Evolutionary conservation across 345 rosid species (phyloP).

Genomic region (Eucalyptus decipiens): DNA sequence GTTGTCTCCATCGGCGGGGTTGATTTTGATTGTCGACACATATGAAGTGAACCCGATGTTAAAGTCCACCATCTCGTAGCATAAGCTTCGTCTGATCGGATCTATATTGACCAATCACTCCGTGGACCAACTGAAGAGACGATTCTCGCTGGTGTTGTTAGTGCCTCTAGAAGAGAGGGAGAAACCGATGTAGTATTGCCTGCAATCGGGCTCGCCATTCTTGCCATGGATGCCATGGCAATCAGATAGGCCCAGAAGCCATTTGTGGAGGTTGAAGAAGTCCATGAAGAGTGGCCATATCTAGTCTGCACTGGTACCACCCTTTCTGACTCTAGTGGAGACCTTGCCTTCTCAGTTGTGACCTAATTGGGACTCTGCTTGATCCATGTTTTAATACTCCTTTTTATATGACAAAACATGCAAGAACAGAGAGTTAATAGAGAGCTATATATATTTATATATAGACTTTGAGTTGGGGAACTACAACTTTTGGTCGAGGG

Average conservation of each 20-base stretch:
- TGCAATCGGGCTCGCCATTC: constrained; percentile 53
- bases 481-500: background rate
- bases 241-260: constrained; percentile 15
- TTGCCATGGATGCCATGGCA: constrained; percentile 38
- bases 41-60: constrained; percentile 49
- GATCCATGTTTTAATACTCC: background rate
- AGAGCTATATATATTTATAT: background rate
- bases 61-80: constrained; percentile 44
- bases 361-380: background rate
- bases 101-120: constrained; percentile 43
- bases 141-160: background rate
- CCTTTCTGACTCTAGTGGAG: constrained; percentile 8
- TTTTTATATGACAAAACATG: background rate
- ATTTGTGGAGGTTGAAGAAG: constrained; percentile 48
- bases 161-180: constrained; percentile 7
- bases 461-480: background rate
- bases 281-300: constrained; percentile 39
- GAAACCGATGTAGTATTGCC: constrained; percentile 33
- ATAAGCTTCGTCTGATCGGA: constrained; percentile 3
- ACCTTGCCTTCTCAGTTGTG: constrained; percentile 40
- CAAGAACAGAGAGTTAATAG: background rate
- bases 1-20: background rate
- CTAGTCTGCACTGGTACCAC: constrained; percentile 24
- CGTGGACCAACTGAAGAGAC: constrained; percentile 21
- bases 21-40: constrained; percentile 31